Evolutionary conservation across 441 rosid species (phyloP).

Genomic region (Populus hybrid): DNA sequence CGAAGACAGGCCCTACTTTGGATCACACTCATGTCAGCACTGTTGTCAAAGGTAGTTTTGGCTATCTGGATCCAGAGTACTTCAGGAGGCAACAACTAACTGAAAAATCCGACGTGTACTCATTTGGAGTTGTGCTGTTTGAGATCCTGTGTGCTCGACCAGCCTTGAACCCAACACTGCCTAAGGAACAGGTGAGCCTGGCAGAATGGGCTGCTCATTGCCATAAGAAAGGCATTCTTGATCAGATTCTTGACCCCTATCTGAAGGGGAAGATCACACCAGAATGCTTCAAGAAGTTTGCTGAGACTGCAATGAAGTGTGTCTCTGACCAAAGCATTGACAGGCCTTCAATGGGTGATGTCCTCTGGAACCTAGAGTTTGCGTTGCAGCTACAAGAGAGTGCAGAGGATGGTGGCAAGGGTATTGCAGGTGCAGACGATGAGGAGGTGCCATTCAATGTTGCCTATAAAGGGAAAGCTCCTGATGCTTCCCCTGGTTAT

Average conservation of each 20-base stretch:
- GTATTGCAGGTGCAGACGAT: slow-evolving; percentile 34
- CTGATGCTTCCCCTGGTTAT: slow-evolving; percentile 41
- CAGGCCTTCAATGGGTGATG: slow-evolving; percentile 98
- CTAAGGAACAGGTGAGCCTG: slow-evolving; percentile 96
- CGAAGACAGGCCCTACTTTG: too few species aligned
- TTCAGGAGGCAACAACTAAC: too few species aligned
- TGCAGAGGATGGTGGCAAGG: slow-evolving; percentile 86
- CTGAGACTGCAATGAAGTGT: slow-evolving; percentile 98
- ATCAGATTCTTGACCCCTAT: slow-evolving; percentile 74
- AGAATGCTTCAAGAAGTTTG: slow-evolving; percentile 87
- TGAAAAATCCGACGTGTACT: slow-evolving; percentile 65
- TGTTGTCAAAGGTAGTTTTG: too few species aligned
- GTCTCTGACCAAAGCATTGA: slow-evolving; percentile 86
- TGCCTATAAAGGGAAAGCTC: slow-evolving; percentile 51
- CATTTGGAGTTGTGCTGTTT: slow-evolving; percentile 92
- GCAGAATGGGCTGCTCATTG: slow-evolving; percentile 99
- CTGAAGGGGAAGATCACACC: slow-evolving; percentile 87
- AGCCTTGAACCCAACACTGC: slow-evolving; percentile 79
- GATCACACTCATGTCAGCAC: too few species aligned
- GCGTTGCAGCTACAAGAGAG: slow-evolving; percentile 97
- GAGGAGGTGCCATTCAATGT: slow-evolving; percentile 41
- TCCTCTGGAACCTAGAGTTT: slow-evolving; percentile 94
- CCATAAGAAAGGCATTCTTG: slow-evolving; percentile 88
- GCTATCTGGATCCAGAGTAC: too few species aligned
- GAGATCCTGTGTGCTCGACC: slow-evolving; percentile 97